These are phyloP conservation scores for Phytophthora fragariae DNA, from an alignment of 352 stramenopile genomes.

Conservation along the genomic window DNA sequence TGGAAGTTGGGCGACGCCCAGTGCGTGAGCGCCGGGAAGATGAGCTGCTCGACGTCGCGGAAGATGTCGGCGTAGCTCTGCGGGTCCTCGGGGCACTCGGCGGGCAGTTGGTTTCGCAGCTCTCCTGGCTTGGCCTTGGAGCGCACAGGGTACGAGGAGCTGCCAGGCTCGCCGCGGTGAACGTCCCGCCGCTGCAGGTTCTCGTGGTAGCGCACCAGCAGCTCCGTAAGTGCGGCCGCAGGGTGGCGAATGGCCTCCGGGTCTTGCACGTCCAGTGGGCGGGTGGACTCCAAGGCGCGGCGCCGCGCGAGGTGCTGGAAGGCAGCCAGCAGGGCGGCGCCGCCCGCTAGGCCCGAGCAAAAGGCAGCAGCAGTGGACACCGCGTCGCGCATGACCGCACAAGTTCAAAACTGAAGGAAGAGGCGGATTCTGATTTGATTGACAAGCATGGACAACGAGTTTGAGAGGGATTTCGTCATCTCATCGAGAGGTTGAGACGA, in stretches of 20 bases:
- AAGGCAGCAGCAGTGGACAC: slow-evolving; percentile 46
- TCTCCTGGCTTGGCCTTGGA: slow-evolving; percentile 54
- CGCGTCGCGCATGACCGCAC: slow-evolving; percentile 19
- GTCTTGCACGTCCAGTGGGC: slow-evolving; percentile 49
- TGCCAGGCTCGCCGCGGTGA: slow-evolving; percentile 41
- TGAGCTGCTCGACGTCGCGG: slow-evolving; percentile 60
- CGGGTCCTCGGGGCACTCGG: slow-evolving; percentile 52
- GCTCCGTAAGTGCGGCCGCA: slow-evolving; percentile 53
- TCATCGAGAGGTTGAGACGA: slow-evolving; percentile 1
- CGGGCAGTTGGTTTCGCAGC: slow-evolving; percentile 49
- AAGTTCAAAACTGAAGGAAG: slow-evolving; percentile 14
- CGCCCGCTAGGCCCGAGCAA: slow-evolving; percentile 46
- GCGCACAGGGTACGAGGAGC: slow-evolving; percentile 48
- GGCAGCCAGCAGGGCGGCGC: slow-evolving; percentile 49
- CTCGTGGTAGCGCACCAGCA: slow-evolving; percentile 71
- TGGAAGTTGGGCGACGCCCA: slow-evolving; percentile 77
- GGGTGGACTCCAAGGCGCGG: slow-evolving; percentile 45
- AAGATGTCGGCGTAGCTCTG: slow-evolving; percentile 74
- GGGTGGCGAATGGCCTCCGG: slow-evolving; percentile 51
- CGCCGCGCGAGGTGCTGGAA: slow-evolving; percentile 45
- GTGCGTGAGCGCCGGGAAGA: slow-evolving; percentile 74
- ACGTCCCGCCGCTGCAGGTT: slow-evolving; percentile 52
- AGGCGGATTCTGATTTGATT: not conserved
- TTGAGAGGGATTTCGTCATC: not conserved
- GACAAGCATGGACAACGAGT: slow-evolving; percentile 8